Conservation (phyloP, 176 grass and related monocot genomes). For the Phyllostachys edulis region DNA sequence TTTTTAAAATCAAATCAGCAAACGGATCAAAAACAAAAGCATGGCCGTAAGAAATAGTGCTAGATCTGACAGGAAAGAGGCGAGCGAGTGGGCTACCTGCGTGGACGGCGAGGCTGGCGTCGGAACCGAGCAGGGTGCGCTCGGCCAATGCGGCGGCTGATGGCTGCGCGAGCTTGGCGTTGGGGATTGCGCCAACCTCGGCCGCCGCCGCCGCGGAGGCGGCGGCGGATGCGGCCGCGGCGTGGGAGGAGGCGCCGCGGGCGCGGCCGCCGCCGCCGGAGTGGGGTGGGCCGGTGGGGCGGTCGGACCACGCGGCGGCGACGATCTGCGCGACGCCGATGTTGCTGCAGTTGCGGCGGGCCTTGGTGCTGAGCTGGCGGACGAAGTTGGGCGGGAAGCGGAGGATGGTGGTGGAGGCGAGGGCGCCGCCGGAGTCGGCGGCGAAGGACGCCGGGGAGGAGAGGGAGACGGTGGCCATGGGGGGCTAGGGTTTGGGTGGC, state of each 20-base stretch:
- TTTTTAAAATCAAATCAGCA: conserved; percentile 25
- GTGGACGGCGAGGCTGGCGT: conserved; percentile 97
- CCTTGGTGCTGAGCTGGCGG: conserved; percentile 97
- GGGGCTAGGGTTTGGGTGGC: conserved; percentile 47
- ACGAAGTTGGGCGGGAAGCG: conserved; percentile 97
- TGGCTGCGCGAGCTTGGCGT: conserved; percentile 65
- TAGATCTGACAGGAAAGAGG: conserved; percentile 42
- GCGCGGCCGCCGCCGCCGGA: conserved; percentile 48
- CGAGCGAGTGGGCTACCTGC: conserved; percentile 55
- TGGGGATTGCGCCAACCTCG: conserved; percentile 51
- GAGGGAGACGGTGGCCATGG: conserved; percentile 59
- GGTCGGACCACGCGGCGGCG: conserved; percentile 88
- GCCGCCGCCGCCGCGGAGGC: conserved; percentile 37
- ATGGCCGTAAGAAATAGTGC: background rate
- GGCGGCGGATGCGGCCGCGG: conserved; percentile 45
- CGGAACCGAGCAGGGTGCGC: conserved; percentile 71
- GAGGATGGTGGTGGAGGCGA: conserved; percentile 49
- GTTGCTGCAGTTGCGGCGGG: conserved; percentile 99
- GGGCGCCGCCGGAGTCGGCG: conserved; percentile 36
- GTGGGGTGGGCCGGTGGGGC: conserved; percentile 33
- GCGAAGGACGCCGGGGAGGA: conserved; percentile 42
- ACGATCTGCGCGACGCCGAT: conserved; percentile 98
- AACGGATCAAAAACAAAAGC: conserved; percentile 6
- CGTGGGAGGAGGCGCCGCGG: conserved; percentile 51
- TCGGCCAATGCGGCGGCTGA: conserved; percentile 46